A percentile compares a stretch with the other conserved stretches of the same genome.
These are phyloP conservation scores for Rhipidocladum racemiflorum DNA, from an alignment of 176 grass and related monocot species.

Conservation along the genomic window DNA sequence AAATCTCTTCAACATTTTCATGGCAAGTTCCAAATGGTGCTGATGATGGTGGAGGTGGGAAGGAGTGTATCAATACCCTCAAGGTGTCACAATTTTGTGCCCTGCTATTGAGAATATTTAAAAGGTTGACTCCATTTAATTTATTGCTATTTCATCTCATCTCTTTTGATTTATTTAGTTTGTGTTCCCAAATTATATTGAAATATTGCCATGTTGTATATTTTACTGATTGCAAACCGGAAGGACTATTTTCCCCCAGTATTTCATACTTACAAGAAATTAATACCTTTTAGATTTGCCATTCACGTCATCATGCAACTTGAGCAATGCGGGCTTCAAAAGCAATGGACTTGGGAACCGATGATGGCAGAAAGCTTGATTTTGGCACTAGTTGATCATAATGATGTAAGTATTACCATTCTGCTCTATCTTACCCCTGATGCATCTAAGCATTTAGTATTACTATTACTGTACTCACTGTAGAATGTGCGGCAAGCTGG, in stretches of 20 bases:
- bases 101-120: slow-evolving; percentile 62
- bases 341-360: slow-evolving; percentile 88
- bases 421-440: slow-evolving; percentile 28
- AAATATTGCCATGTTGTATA: slow-evolving; percentile 23
- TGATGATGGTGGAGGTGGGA: slow-evolving; percentile 81
- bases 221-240: slow-evolving; percentile 21
- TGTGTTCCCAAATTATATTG: not conserved
- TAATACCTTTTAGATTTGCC: slow-evolving; percentile 57
- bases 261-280: slow-evolving; percentile 31
- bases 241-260: not conserved
- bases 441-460: slow-evolving; percentile 20
- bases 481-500: slow-evolving; percentile 83
- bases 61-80: slow-evolving; percentile 70
- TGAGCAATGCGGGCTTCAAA: slow-evolving; percentile 70
- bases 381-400: slow-evolving; percentile 70
- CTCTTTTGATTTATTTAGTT: slow-evolving; percentile 2
- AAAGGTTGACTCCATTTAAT: slow-evolving; percentile 59
- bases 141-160: slow-evolving; percentile 28
- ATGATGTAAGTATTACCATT: slow-evolving; percentile 63
- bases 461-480: slow-evolving; percentile 30
- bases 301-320: slow-evolving; percentile 76
- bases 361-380: slow-evolving; percentile 95
- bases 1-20: slow-evolving; percentile 71
- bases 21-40: slow-evolving; percentile 86
- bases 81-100: slow-evolving; percentile 59